phyloP scores from a whole-genome alignment of 768 basidiomycete species.

The Boletus fagicola region DNA sequence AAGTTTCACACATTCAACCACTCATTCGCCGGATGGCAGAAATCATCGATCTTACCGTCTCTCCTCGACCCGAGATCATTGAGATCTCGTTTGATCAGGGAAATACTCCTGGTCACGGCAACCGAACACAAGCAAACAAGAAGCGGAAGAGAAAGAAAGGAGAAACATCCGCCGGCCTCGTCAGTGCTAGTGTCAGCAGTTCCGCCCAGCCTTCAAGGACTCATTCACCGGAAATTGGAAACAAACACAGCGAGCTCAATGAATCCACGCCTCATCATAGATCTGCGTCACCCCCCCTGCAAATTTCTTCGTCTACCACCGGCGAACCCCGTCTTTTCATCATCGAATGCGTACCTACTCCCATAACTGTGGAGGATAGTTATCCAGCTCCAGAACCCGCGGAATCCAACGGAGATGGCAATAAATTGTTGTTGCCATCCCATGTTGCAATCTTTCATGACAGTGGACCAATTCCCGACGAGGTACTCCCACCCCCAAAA shows the following conservation, averaged over 20 bases:
- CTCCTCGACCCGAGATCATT: constrained; percentile 30
- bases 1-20: constrained; percentile 2
- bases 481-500: constrained; percentile 44
- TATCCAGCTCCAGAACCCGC: constrained; percentile 9
- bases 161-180: constrained; percentile 18
- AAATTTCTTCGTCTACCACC: constrained; percentile 15
- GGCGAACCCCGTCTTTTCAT: constrained; percentile 41
- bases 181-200: constrained; percentile 13
- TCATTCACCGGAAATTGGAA: constrained; percentile 17
- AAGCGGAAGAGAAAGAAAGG: constrained; percentile 31
- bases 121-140: constrained; percentile 17
- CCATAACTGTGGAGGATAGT: constrained; percentile 29
- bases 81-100: constrained; percentile 32
- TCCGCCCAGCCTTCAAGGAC: constrained; percentile 21
- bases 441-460: constrained; percentile 59
- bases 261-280: constrained; percentile 29
- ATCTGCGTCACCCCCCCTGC: constrained; percentile 40
- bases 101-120: neutral
- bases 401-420: constrained; percentile 18
- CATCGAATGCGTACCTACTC: constrained; percentile 46
- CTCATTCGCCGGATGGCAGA: constrained; percentile 24
- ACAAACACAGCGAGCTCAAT: constrained; percentile 1
- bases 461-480: constrained; percentile 37
- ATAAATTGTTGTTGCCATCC: constrained; percentile 55
- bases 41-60: constrained; percentile 35